Conservation (phyloP, 2,329 filamentous ascomycete genomes). For the Shiraia sp. region DNA sequence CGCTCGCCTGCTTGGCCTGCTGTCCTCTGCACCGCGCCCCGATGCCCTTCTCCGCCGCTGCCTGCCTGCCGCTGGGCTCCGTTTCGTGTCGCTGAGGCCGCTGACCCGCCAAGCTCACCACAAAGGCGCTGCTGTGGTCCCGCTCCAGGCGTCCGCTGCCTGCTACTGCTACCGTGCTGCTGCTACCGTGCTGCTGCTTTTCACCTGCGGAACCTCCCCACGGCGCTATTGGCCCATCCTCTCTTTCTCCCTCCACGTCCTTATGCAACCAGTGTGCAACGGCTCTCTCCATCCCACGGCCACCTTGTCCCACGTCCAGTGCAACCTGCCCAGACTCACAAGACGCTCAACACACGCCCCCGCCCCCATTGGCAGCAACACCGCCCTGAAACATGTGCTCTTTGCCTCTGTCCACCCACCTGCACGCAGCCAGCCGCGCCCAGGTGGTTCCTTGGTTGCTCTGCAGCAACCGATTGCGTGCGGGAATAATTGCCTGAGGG, state of each 20-base stretch:
- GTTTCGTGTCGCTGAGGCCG: background rate
- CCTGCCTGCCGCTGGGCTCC: constrained; percentile 1
- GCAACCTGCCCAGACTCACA: constrained; percentile 5
- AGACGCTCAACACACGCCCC: constrained; percentile 4
- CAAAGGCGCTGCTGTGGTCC: constrained; percentile 16
- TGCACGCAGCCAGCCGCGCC: too few relatives aligned
- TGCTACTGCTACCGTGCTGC: too few relatives aligned
- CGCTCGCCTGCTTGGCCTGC: constrained; percentile 10
- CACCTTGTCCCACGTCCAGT: constrained; percentile 4
- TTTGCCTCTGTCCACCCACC: too few relatives aligned
- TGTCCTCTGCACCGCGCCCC: constrained; percentile 11
- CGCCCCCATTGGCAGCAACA: constrained; percentile 2
- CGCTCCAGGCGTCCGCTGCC: constrained; percentile 25
- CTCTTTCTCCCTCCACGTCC: too few relatives aligned
- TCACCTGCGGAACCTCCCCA: too few relatives aligned
- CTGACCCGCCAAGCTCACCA: constrained; percentile 16
- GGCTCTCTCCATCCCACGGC: constrained; percentile 5
- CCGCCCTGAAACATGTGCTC: constrained; percentile 11
- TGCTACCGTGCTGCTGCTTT: too few relatives aligned
- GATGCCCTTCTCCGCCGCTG: constrained; percentile 8
- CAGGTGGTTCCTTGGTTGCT: background rate
- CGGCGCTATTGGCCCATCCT: too few relatives aligned
- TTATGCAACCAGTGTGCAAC: too few relatives aligned
- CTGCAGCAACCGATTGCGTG: constrained; percentile 5
- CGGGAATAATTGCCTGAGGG: constrained; percentile 14